phyloP scores from a whole-genome alignment of 352 stramenopile species.

The Globisporangium acanthophoron region DNA sequence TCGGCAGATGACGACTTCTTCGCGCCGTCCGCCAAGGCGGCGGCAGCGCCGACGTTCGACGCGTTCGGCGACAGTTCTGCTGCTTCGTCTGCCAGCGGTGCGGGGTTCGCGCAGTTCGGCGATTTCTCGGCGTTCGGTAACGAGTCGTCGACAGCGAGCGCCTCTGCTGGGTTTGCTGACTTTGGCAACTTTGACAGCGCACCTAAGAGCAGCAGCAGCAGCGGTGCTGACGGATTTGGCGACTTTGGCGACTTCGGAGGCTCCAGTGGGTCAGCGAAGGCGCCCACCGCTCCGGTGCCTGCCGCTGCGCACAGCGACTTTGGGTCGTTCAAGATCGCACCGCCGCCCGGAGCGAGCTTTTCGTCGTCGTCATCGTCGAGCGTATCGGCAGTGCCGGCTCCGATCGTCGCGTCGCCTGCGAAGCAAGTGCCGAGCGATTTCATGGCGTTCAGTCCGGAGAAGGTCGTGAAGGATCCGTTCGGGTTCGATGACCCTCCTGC shows the following conservation, averaged over 20 bases:
- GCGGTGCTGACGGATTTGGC: conserved; percentile 22
- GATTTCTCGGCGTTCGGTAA: conserved; percentile 76
- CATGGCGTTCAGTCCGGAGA: conserved; percentile 55
- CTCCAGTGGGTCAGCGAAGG: conserved; percentile 14
- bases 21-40: conserved; percentile 22
- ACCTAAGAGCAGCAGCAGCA: conserved; percentile 5
- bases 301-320: conserved; percentile 27
- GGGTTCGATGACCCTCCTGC: conserved; percentile 38
- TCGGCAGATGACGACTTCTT: conserved; percentile 45
- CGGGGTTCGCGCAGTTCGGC: conserved; percentile 50
- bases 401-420: conserved; percentile 10
- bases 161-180: conserved; percentile 38
- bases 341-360: conserved; percentile 46
- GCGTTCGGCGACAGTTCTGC: conserved; percentile 18
- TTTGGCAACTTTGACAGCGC: conserved; percentile 50
- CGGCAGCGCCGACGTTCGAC: conserved; percentile 23
- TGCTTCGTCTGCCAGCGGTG: conserved; percentile 14
- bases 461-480: conserved; percentile 39
- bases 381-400: conserved; percentile 2
- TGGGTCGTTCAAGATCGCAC: conserved; percentile 65
- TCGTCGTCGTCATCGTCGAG: conserved; percentile 20
- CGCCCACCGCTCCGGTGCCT: conserved; percentile 20
- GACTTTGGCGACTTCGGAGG: conserved; percentile 56
- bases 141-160: conserved; percentile 21
- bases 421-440: conserved; percentile 44